Evolutionary conservation across 2,329 filamentous ascomycete genomes (phyloP), one percentile per base, ranked within the genome.

Genomic region (Aureobasidium subglaciale): DNA sequence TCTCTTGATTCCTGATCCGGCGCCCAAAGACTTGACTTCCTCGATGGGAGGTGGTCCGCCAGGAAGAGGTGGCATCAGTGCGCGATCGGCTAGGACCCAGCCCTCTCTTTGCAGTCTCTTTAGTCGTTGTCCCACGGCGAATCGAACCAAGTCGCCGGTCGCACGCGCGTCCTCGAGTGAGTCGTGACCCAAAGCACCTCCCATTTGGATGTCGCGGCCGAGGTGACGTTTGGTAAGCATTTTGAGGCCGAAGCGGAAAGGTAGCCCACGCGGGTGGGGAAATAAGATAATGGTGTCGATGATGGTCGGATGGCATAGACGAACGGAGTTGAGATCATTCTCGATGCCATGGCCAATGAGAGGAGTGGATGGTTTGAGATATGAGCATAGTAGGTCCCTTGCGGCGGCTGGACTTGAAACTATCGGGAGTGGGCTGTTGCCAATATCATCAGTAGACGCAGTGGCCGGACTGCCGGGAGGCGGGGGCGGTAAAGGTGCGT

Each of bases 261-360:
- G 93, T 1, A 96, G 73, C 1, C 90, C 90, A 15, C 75, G 76
- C 13, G 78, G 82, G 65, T 95, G 90, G 0, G 91, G 90, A 67
- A 83, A 99, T 0, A 96, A 78, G 0, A 96, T 72, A 0, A 90
- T 83, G 0, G 91, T 96, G 69, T 97, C 92, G 64, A 96, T 81
- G 54, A 96, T 78, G 0, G 81, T 87, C 0, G 87, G 88, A 64
- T 97, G 93, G 41, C 96, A 84, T 49, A 97, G 80, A 32, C 92
- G 86, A 37, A 86, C 78, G 2, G 86, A 82, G 67, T 96, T 96
- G 55, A 99, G 80, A 65, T 99, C 93, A 67, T 99, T 99, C 65
- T 99, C 93, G 8, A 97, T 82, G 0, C 90, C 91, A 68, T 99
- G 93, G 0, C 93, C 93, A 43, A 99, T 88, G 1, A 99, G 73